Conservation (phyloP, 495 filamentous ascomycete species). For the Tuber microsphaerosporum region DNA sequence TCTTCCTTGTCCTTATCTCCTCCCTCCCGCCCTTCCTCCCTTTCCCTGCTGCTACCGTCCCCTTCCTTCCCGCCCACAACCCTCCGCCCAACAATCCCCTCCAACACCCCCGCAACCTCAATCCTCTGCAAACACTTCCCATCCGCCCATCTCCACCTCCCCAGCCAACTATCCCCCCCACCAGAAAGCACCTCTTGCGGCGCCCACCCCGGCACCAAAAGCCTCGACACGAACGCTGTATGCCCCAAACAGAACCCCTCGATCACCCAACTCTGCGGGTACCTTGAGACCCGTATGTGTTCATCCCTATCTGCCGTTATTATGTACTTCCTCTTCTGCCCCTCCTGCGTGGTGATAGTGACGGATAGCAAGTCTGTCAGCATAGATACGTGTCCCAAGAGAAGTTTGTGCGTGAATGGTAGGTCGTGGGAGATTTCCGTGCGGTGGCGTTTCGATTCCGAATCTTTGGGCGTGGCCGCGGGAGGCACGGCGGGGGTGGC, state of each 20-base stretch:
- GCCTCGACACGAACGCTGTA: slow-evolving; percentile 65
- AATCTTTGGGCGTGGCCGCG: slow-evolving; percentile 21
- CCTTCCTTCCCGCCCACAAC: slow-evolving; percentile 21
- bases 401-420: slow-evolving; percentile 61
- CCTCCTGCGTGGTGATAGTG: slow-evolving; percentile 17
- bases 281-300: slow-evolving; percentile 84
- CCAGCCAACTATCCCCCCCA: slow-evolving; percentile 70
- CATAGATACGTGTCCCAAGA: slow-evolving; percentile 91
- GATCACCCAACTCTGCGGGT: slow-evolving; percentile 79
- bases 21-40: neutral
- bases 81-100: slow-evolving; percentile 24
- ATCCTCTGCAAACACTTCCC: slow-evolving; percentile 51
- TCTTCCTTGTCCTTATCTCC: slow-evolving; percentile 24
- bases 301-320: slow-evolving; percentile 91
- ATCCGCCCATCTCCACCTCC: slow-evolving; percentile 73
- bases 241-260: slow-evolving; percentile 86
- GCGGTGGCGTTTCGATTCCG: slow-evolving; percentile 34
- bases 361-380: slow-evolving; percentile 64
- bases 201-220: slow-evolving; percentile 56
- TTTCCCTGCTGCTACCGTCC: neutral
- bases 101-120: slow-evolving; percentile 47
- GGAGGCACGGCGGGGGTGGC: slow-evolving; percentile 53
- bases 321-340: slow-evolving; percentile 53
- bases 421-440: slow-evolving; percentile 46
- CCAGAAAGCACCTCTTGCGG: slow-evolving; percentile 67